phyloP scores from a whole-genome alignment of 768 basidiomycete species.

The Leccinum sublutescens region DNA sequence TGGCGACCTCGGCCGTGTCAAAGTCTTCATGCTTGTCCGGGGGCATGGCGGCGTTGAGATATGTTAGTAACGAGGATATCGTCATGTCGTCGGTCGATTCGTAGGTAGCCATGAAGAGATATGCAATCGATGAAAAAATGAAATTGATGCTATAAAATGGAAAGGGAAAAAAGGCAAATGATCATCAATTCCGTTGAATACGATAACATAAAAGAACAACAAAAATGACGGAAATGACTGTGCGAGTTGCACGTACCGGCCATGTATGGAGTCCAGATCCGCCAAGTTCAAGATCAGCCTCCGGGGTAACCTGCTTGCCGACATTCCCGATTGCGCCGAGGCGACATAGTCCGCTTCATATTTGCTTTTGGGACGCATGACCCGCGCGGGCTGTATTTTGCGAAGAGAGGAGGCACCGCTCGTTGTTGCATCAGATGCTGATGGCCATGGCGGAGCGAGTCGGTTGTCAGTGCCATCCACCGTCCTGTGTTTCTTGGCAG shows the following conservation, averaged over 20 bases:
- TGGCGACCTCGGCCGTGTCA: conserved; percentile 69
- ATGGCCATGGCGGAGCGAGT: conserved; percentile 21
- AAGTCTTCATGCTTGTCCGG: conserved; percentile 80
- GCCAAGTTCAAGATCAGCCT: conserved; percentile 40
- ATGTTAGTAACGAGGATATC: conserved; percentile 65
- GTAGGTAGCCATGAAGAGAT: conserved; percentile 70
- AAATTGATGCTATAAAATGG: conserved; percentile 48
- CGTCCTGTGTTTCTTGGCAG: conserved; percentile 27
- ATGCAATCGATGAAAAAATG: conserved; percentile 55
- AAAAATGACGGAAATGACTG: background rate
- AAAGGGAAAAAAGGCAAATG: background rate
- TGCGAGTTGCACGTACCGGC: conserved; percentile 48
- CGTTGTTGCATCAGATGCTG: conserved; percentile 17
- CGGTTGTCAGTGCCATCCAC: conserved; percentile 19
- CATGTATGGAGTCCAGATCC: conserved; percentile 57
- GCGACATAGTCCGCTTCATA: conserved; percentile 22
- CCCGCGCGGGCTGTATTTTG: conserved; percentile 26
- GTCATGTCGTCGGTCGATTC: conserved; percentile 64
- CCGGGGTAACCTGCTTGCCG: conserved; percentile 24
- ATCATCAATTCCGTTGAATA: conserved; percentile 8
- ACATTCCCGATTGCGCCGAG: conserved; percentile 15
- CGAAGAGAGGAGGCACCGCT: conserved; percentile 8
- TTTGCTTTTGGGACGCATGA: conserved; percentile 28
- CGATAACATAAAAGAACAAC: background rate
- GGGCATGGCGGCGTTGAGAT: conserved; percentile 75